Evolutionary conservation across 1,284 basidiomycete genomes (phyloP).

Genomic region (Gymnopus androsaceus): DNA sequence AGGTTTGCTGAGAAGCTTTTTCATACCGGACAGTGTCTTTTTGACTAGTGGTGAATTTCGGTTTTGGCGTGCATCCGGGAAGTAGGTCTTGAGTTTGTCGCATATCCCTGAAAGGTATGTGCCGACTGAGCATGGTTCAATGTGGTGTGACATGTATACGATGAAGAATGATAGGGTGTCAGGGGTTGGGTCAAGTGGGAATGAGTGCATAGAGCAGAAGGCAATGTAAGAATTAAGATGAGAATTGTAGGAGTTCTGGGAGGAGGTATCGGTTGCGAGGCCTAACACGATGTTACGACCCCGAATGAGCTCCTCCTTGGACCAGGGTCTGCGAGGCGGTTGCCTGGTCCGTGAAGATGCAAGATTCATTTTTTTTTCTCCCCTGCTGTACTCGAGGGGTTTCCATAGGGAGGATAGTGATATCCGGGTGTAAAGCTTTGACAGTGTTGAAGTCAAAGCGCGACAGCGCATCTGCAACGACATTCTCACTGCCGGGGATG

Average conservation of each 20-base stretch:
- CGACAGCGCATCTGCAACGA: neutral
- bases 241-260: slow-evolving; percentile 24
- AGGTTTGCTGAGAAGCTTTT: neutral
- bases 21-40: slow-evolving; percentile 20
- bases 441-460: neutral
- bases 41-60: slow-evolving; percentile 20
- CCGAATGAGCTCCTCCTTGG: slow-evolving; percentile 25
- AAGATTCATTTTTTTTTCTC: neutral
- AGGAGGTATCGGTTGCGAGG: slow-evolving; percentile 18
- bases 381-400: neutral
- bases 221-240: slow-evolving; percentile 30
- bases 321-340: slow-evolving; percentile 22
- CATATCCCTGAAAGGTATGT: slow-evolving; percentile 33
- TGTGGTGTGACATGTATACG: slow-evolving; percentile 29
- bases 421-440: neutral
- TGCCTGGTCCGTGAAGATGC: slow-evolving; percentile 11
- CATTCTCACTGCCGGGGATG: neutral
- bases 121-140: slow-evolving; percentile 24
- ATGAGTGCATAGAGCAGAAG: slow-evolving; percentile 31
- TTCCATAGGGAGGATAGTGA: neutral
- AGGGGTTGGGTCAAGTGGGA: slow-evolving; percentile 32
- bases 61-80: slow-evolving; percentile 18
- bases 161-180: slow-evolving; percentile 30
- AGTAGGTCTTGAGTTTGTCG: slow-evolving; percentile 27
- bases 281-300: slow-evolving; percentile 20